Evolutionary conservation across 176 grass and related monocot genomes (phyloP).

Genomic region (Miscanthus lutarioriparius): DNA sequence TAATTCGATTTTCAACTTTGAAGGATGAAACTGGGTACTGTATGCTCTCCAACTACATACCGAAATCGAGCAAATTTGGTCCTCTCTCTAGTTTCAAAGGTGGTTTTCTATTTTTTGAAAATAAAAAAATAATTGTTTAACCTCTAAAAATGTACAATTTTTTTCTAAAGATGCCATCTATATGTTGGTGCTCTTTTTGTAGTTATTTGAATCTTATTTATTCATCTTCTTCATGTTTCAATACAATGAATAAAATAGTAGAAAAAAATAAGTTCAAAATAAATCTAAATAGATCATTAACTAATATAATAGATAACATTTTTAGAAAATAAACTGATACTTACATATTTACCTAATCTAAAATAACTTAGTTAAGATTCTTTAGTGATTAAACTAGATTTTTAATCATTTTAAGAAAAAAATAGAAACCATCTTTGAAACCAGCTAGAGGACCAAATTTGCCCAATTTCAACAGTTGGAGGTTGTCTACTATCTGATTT

Average conservation of each 20-base stretch:
- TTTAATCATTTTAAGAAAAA: not conserved
- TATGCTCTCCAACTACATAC: not conserved
- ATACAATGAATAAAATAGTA: not conserved
- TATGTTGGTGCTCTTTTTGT: not conserved
- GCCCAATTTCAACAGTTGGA: not conserved
- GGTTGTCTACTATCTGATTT: not conserved
- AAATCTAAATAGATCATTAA: too few species aligned
- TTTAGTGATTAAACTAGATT: not conserved
- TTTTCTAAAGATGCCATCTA: not conserved
- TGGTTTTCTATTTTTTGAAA: not conserved
- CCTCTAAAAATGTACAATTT: not conserved
- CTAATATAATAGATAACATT: too few species aligned
- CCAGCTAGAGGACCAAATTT: not conserved
- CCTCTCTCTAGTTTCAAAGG: not conserved
- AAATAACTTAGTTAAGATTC: not conserved
- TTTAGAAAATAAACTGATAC: not conserved
- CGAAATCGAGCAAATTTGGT: not conserved
- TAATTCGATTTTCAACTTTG: not conserved
- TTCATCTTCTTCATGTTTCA: not conserved
- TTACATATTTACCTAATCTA: not conserved
- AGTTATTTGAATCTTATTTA: not conserved
- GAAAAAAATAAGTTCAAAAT: not conserved
- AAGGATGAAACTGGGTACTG: not conserved
- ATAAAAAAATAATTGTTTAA: not conserved
- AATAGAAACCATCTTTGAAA: not conserved